Percentiles rank a stretch among this genome's conserved stretches.
Evolutionary conservation across 2,329 filamentous ascomycete genomes (phyloP).

Genomic region (Phialophora expanda): DNA sequence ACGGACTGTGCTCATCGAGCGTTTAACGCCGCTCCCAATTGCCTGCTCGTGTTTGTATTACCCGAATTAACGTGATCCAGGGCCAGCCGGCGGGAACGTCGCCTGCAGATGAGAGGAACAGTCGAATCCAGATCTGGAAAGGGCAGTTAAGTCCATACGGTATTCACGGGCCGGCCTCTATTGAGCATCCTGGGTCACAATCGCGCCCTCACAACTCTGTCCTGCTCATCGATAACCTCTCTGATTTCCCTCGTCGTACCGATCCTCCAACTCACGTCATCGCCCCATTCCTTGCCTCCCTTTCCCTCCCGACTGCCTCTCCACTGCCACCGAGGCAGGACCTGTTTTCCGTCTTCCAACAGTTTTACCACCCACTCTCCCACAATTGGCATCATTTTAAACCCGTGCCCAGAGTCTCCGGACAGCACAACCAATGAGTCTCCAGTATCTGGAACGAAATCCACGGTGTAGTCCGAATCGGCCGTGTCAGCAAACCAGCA

Average conservation of each 20-base stretch:
- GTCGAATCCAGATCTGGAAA: neutral
- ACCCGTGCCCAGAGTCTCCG: conserved; percentile 66
- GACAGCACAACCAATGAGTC: conserved; percentile 58
- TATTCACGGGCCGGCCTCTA: neutral
- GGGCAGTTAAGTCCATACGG: neutral
- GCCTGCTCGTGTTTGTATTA: neutral
- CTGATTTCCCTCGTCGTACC: conserved; percentile 41
- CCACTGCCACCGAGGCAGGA: conserved; percentile 59
- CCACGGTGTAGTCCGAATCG: conserved; percentile 66
- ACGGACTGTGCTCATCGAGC: neutral
- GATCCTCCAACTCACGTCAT: conserved; percentile 56
- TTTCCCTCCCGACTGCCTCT: conserved; percentile 46
- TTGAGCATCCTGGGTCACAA: conserved; percentile 9
- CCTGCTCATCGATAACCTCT: conserved; percentile 30
- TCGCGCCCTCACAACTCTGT: conserved; percentile 17
- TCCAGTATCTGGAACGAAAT: conserved; percentile 59
- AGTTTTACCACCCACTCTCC: conserved; percentile 60
- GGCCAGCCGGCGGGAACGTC: neutral
- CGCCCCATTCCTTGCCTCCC: conserved; percentile 49
- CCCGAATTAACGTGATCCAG: neutral
- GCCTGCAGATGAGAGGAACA: neutral
- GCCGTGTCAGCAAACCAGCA: conserved; percentile 69
- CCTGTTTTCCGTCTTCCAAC: conserved; percentile 53
- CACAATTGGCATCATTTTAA: conserved; percentile 67
- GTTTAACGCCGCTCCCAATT: neutral